Evolutionary conservation across 2,329 filamentous ascomycete genomes (phyloP).

Genomic region (Fusarium verrucosum): DNA sequence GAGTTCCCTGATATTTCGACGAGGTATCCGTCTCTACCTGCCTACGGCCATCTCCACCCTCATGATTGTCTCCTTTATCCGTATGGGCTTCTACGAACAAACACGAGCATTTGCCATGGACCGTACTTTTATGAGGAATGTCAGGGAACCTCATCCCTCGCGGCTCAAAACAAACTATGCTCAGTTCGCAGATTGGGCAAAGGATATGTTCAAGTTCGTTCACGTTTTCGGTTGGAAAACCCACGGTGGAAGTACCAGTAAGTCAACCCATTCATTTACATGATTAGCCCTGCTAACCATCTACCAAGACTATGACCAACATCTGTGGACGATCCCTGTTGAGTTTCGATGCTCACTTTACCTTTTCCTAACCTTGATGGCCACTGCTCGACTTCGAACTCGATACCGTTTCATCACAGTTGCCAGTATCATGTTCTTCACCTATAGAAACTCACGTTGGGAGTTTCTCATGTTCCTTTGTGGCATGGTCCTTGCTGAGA

Average conservation of each 20-base stretch:
- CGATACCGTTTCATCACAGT: conserved; percentile 56
- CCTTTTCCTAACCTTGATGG: conserved; percentile 64
- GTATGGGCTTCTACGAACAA: conserved; percentile 58
- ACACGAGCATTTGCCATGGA: conserved; percentile 59
- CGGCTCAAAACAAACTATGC: conserved; percentile 50
- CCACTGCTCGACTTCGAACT: conserved; percentile 57
- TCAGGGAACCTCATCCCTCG: conserved; percentile 59
- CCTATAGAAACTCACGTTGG: conserved; percentile 60
- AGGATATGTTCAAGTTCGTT: conserved; percentile 60
- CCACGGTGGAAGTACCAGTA: conserved; percentile 58
- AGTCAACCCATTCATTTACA: conserved; percentile 15
- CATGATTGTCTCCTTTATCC: conserved; percentile 56
- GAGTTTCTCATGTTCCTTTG: conserved; percentile 65
- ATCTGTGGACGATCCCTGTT: conserved; percentile 71
- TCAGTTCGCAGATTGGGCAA: conserved; percentile 58
- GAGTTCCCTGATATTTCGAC: conserved; percentile 62
- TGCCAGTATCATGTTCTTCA: conserved; percentile 53
- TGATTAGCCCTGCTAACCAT: neutral
- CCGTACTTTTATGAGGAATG: conserved; percentile 56
- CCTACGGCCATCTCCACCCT: conserved; percentile 62
- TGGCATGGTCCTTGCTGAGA: conserved; percentile 65
- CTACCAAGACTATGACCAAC: conserved; percentile 59
- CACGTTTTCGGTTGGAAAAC: conserved; percentile 62
- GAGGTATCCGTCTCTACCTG: conserved; percentile 61
- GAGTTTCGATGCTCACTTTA: conserved; percentile 68